Conservation (phyloP, 345 rosid species). For the Linum tenue region DNA sequence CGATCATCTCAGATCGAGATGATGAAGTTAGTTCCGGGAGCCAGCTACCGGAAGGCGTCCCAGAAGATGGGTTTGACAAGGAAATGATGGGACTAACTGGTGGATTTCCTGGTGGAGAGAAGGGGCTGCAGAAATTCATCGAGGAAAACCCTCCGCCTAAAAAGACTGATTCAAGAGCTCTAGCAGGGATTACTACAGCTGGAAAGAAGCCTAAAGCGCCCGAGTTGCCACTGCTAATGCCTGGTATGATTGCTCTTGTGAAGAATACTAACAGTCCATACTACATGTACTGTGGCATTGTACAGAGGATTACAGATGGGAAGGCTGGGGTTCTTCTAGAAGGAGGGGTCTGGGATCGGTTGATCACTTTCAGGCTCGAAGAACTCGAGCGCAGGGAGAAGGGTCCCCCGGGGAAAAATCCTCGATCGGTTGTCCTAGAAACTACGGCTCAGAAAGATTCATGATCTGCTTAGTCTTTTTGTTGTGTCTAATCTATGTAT, state of each 20-base stretch:
- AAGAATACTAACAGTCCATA: slow-evolving; percentile 68
- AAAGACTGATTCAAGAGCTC: slow-evolving; percentile 14
- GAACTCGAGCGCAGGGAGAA: slow-evolving; percentile 79
- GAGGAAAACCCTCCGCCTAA: slow-evolving; percentile 70
- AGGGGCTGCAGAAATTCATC: slow-evolving; percentile 53
- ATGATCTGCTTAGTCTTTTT: background rate
- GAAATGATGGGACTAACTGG: slow-evolving; percentile 88
- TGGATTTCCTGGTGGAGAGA: slow-evolving; percentile 86
- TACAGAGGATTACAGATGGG: slow-evolving; percentile 86
- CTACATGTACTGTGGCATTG: slow-evolving; percentile 83
- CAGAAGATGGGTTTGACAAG: slow-evolving; percentile 61
- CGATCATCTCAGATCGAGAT: background rate
- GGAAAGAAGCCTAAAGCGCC: slow-evolving; percentile 65
- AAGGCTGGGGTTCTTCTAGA: slow-evolving; percentile 82
- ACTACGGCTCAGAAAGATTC: slow-evolving; percentile 31
- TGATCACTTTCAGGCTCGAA: slow-evolving; percentile 67
- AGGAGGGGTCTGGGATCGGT: slow-evolving; percentile 82
- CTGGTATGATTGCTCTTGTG: slow-evolving; percentile 82
- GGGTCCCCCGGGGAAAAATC: slow-evolving; percentile 79
- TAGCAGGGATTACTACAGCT: slow-evolving; percentile 5
- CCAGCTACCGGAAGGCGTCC: slow-evolving; percentile 16
- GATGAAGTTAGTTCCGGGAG: slow-evolving; percentile 9
- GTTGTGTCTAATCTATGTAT: background rate
- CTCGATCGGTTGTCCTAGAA: slow-evolving; percentile 69
- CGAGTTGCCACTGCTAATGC: slow-evolving; percentile 66